Evolutionary conservation across 192 early-diverging fungal genomes (phyloP), one percentile per base, ranked within the genome.

Genomic region (Linnemannia zychae): DNA sequence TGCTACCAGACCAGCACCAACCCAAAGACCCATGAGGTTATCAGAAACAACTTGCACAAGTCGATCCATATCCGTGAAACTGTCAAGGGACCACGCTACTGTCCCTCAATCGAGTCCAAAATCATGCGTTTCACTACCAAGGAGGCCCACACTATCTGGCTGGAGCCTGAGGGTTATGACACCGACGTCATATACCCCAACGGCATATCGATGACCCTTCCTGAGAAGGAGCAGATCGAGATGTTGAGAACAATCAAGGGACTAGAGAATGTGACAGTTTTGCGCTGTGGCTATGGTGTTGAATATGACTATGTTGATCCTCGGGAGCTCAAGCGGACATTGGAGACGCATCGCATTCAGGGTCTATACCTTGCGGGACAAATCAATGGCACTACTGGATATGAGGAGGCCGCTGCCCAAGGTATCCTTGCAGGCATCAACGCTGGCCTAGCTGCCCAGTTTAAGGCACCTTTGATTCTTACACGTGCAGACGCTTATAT

Each of bases 371-470:
- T 96, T 82, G 95, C 95, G 3, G 95, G 95, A 0, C 95, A 96
- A 87, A 96, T 96, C 65, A 96, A 96, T 74, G 95, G 95, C n/a
- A 96, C 95, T 1, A 96, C 95, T 0, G 95, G 95, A 7, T 96
- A 95, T 76, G 95, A 95, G 67, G 95, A 95, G 77, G 95, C 95
- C 0, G 95, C 95, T 2, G 93, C 94, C 0, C 95, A 96, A 78
- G 95, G 95, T 0, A 88, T 95, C 1, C 89, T 96, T 50, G 95
- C 95, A 1, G 95, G 95, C 6, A 92, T 94, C 72, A 96, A 96
- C 48, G 94, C 95, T 12, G 94, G 91, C 4, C 74, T 94, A n/a
- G 87, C 92, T 3, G 88, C 92, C 5, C 80, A 87, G 47, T 86
- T 89, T 1, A 83, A 82, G 37, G 76, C 90, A 1, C 91, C 94